Evolutionary conservation across 768 basidiomycete species (phyloP).

Genomic region (Hemileccinum impolitum): DNA sequence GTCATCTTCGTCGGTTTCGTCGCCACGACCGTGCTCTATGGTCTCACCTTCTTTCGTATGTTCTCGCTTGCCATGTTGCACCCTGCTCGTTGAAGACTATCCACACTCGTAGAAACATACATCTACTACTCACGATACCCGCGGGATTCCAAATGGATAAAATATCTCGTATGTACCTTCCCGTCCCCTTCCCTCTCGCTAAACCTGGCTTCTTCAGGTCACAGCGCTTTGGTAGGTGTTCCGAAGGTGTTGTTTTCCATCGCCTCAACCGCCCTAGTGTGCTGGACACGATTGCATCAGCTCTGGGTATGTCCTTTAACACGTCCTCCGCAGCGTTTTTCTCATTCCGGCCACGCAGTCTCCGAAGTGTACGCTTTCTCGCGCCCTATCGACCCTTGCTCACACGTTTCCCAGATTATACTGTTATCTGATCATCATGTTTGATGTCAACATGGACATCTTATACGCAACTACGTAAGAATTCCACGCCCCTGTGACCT

Average conservation of each 20-base stretch:
- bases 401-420: conserved; percentile 23
- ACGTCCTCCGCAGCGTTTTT: not conserved
- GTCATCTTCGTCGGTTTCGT: conserved; percentile 29
- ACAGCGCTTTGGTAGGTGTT: conserved; percentile 16
- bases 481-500: not conserved
- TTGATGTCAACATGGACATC: conserved; percentile 19
- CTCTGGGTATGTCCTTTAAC: conserved; percentile 19
- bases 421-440: conserved; percentile 26
- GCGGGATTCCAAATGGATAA: conserved; percentile 15
- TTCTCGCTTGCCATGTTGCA: not conserved
- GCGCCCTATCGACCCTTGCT: not conserved
- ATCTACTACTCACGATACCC: conserved; percentile 30
- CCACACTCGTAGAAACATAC: conserved; percentile 20
- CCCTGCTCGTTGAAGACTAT: not conserved
- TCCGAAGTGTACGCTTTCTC: conserved; percentile 23
- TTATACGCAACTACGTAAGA: conserved; percentile 28
- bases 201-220: conserved; percentile 15
- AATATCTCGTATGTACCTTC: conserved; percentile 15
- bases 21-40: conserved; percentile 26
- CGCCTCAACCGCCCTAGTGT: conserved; percentile 7
- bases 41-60: conserved; percentile 34
- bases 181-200: not conserved
- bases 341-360: conserved; percentile 18
- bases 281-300: conserved; percentile 25
- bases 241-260: not conserved